These are phyloP conservation scores for Ceratobasidium sp. DNA, from an alignment of 1,284 basidiomycete species.

Conservation along the genomic window DNA sequence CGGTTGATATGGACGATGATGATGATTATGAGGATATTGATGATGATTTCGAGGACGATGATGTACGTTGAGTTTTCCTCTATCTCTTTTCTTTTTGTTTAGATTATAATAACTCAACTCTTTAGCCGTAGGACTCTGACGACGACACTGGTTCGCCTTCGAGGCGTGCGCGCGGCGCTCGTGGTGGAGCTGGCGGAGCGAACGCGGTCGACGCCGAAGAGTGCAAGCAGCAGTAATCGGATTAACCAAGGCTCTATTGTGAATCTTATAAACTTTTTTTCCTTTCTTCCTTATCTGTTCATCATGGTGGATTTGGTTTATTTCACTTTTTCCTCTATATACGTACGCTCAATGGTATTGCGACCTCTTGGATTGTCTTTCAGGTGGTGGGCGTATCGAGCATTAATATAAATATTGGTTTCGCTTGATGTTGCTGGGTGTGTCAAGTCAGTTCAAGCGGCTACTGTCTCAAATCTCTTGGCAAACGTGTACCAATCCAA, in stretches of 20 bases:
- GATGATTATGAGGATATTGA: conserved; percentile 65
- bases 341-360: conserved; percentile 1
- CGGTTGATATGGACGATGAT: conserved; percentile 74
- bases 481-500: too few species aligned
- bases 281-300: background rate
- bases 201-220: conserved; percentile 81
- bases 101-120: conserved; percentile 1
- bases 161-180: conserved; percentile 67
- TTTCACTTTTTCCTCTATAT: background rate
- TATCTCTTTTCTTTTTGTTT: conserved; percentile 17
- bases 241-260: background rate
- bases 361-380: too few species aligned
- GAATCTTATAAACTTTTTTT: conserved; percentile 8
- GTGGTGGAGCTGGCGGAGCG: conserved; percentile 58
- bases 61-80: conserved; percentile 51
- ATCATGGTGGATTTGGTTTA: too few species aligned
- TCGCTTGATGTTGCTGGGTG: too few species aligned
- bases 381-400: too few species aligned
- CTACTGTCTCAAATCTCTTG: too few species aligned
- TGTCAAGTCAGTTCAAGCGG: too few species aligned
- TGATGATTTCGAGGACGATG: conserved; percentile 58
- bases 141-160: conserved; percentile 69
- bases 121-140: conserved; percentile 63
- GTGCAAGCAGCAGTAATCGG: conserved; percentile 83
- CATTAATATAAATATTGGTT: too few species aligned